Conservation (phyloP, 1,284 basidiomycete genomes). For the Cryptococcus neoformans region DNA sequence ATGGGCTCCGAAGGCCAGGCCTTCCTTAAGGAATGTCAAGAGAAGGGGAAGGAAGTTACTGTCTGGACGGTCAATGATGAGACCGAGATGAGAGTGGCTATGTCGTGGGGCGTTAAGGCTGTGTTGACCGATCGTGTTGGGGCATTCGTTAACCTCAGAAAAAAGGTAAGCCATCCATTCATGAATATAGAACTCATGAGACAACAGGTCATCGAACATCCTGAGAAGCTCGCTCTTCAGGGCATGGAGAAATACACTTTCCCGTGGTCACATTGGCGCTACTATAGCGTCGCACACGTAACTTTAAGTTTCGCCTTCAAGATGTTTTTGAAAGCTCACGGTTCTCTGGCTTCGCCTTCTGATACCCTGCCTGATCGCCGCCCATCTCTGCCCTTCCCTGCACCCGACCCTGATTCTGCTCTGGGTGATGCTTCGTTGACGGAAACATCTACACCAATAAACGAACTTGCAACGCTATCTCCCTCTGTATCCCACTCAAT, state of each 20-base stretch:
- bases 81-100: slow-evolving; percentile 88
- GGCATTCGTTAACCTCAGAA: slow-evolving; percentile 32
- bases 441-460: background rate
- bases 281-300: slow-evolving; percentile 47
- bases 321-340: slow-evolving; percentile 38
- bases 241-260: slow-evolving; percentile 36
- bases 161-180: slow-evolving; percentile 34
- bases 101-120: slow-evolving; percentile 84
- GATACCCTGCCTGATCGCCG: background rate
- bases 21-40: slow-evolving; percentile 76
- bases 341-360: slow-evolving; percentile 15
- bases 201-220: slow-evolving; percentile 32
- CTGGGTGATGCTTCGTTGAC: background rate
- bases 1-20: slow-evolving; percentile 62
- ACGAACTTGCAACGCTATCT: background rate
- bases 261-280: slow-evolving; percentile 46
- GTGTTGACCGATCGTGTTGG: slow-evolving; percentile 75
- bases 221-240: slow-evolving; percentile 25
- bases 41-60: slow-evolving; percentile 79
- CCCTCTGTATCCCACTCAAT: background rate
- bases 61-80: slow-evolving; percentile 97
- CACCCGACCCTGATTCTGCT: background rate
- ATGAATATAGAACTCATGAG: background rate
- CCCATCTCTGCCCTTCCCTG: background rate
- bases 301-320: slow-evolving; percentile 20